Conservation (phyloP, 176 grass and related monocot species). For the Oryza australiensis region DNA sequence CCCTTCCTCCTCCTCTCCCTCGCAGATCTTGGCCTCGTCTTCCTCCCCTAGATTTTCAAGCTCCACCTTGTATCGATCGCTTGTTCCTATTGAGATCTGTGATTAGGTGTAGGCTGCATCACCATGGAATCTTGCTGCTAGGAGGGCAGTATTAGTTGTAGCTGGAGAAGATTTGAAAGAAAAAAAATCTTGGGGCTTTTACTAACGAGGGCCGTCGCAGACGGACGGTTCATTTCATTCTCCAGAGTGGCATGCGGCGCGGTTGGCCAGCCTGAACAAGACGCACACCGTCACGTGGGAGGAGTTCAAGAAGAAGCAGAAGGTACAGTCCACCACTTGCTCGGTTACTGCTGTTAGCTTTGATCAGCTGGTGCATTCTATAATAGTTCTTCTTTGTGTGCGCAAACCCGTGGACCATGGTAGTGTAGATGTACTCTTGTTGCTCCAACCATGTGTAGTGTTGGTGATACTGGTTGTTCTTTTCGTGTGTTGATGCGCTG, state of each 20-base stretch:
- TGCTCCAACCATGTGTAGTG: background rate
- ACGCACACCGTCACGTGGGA: conserved; percentile 99
- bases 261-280: conserved; percentile 94
- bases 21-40: conserved; percentile 30
- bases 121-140: background rate
- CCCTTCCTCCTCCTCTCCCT: conserved; percentile 60
- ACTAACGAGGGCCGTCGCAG: conserved; percentile 96
- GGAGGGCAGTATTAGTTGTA: background rate
- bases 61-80: background rate
- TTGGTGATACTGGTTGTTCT: background rate
- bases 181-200: conserved; percentile 33
- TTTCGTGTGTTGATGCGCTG: background rate
- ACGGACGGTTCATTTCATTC: conserved; percentile 99
- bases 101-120: background rate
- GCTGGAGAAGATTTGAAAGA: background rate
- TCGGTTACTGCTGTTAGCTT: conserved; percentile 15
- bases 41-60: background rate
- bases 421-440: background rate
- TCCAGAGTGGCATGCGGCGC: conserved; percentile 99
- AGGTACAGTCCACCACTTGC: conserved; percentile 46
- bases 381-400: background rate
- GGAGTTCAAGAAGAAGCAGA: conserved; percentile 99
- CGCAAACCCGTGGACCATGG: background rate
- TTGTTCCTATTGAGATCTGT: conserved; percentile 19
- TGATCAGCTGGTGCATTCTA: background rate